Conservation (phyloP, 129 eudicot genomes). For the Escallonia herrerae region DNA sequence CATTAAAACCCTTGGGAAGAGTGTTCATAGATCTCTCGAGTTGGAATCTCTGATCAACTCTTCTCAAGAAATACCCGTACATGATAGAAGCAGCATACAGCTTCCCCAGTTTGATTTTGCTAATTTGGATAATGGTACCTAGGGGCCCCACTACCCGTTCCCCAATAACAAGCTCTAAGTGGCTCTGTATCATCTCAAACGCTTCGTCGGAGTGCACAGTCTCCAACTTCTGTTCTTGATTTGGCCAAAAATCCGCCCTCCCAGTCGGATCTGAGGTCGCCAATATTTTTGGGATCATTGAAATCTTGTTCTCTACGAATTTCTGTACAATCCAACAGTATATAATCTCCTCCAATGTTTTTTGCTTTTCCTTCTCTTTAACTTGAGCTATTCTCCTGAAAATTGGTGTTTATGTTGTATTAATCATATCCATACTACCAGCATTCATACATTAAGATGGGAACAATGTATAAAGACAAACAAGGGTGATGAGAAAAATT, state of each 20-base stretch:
- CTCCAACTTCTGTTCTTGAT: conserved; percentile 75
- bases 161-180: conserved; percentile 64
- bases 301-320: conserved; percentile 55
- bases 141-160: conserved; percentile 76
- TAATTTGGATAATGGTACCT: conserved; percentile 59
- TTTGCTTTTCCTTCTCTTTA: conserved; percentile 72
- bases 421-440: conserved; percentile 3
- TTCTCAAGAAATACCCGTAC: conserved; percentile 87
- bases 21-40: conserved; percentile 91
- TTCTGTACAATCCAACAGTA: conserved; percentile 78
- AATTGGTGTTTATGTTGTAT: conserved; percentile 10
- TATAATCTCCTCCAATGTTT: conserved; percentile 68
- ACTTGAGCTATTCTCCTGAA: conserved; percentile 95
- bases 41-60: conserved; percentile 92
- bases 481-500: background rate
- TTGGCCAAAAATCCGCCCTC: conserved; percentile 84
- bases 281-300: conserved; percentile 72
- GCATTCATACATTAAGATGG: background rate
- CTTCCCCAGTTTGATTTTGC: conserved; percentile 92
- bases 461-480: background rate
- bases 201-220: conserved; percentile 90
- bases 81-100: conserved; percentile 92
- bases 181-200: conserved; percentile 85
- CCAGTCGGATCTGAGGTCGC: conserved; percentile 58
- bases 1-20: conserved; percentile 68